phyloP scores from a whole-genome alignment of 345 rosid genomes.

The Lenwebbia sp. region DNA sequence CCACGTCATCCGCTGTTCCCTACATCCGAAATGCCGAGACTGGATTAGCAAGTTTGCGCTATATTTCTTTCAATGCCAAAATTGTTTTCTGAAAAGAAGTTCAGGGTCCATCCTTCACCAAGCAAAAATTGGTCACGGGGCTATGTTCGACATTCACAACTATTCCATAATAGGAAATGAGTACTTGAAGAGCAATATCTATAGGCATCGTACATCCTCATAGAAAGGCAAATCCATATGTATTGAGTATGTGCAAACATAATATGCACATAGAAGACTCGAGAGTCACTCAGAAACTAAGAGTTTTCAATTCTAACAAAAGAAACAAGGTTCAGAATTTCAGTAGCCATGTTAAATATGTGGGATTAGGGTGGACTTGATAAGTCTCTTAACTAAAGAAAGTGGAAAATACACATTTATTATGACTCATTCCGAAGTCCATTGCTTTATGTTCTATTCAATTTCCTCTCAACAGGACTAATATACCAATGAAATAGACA shows the following conservation, averaged over 20 bases:
- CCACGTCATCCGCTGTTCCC: slow-evolving; percentile 95
- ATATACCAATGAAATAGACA: not conserved
- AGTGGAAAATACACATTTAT: not conserved
- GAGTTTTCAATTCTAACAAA: not conserved
- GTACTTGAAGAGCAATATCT: not conserved
- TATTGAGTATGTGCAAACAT: not conserved
- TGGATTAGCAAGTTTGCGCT: not conserved
- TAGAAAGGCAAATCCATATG: not conserved
- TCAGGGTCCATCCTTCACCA: not conserved
- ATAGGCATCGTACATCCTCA: not conserved
- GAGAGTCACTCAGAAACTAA: not conserved
- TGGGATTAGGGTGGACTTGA: not conserved
- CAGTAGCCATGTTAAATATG: not conserved
- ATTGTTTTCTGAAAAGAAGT: not conserved
- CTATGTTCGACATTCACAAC: not conserved
- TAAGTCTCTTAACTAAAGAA: not conserved
- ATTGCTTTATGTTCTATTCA: not conserved
- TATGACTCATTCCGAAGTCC: not conserved
- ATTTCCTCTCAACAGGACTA: not conserved
- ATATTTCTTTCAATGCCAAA: not conserved
- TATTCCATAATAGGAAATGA: not conserved
- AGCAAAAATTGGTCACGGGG: not conserved
- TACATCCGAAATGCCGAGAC: slow-evolving; percentile 11
- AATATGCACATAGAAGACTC: not conserved
- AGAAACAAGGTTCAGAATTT: not conserved